Percentiles rank a stretch among this genome's conserved stretches.
These are phyloP conservation scores for Leccinum subtestaceum DNA, from an alignment of 768 basidiomycete genomes.

Conservation along the genomic window DNA sequence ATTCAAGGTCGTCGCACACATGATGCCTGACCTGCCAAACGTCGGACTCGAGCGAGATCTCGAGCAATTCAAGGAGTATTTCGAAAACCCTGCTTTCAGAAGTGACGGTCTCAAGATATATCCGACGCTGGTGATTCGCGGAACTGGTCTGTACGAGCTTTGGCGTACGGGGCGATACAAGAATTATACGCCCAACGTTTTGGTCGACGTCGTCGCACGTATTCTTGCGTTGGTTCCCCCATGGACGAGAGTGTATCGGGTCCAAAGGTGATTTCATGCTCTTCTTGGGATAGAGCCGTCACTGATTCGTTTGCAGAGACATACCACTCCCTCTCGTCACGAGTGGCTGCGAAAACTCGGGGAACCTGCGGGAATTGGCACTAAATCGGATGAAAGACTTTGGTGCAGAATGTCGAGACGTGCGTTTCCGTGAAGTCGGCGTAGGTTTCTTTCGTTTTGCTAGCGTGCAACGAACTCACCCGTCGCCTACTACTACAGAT, in stretches of 20 bases:
- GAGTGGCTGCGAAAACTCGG: slow-evolving; percentile 96
- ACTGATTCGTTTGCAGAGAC: slow-evolving; percentile 53
- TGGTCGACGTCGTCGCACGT: slow-evolving; percentile 95
- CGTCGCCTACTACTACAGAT: slow-evolving; percentile 49
- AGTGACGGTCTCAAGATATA: slow-evolving; percentile 98
- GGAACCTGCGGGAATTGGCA: slow-evolving; percentile 93
- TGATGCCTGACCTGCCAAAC: slow-evolving; percentile 99
- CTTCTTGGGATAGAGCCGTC: background rate
- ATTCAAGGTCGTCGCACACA: slow-evolving; percentile 99
- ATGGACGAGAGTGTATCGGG: slow-evolving; percentile 98
- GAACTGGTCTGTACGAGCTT: slow-evolving; percentile 92
- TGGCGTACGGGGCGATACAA: slow-evolving; percentile 98
- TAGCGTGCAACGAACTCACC: background rate
- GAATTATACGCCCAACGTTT: slow-evolving; percentile 98
- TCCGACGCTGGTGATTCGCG: slow-evolving; percentile 95
- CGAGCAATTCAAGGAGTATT: slow-evolving; percentile 99
- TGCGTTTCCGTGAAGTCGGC: slow-evolving; percentile 96
- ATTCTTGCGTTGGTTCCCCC: slow-evolving; percentile 96
- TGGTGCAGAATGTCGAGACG: slow-evolving; percentile 95
- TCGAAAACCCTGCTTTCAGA: slow-evolving; percentile 96
- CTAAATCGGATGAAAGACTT: slow-evolving; percentile 99
- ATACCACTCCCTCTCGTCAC: slow-evolving; percentile 96
- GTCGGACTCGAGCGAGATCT: slow-evolving; percentile 96
- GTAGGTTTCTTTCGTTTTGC: slow-evolving; percentile 45
- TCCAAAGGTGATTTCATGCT: slow-evolving; percentile 67